Conservation (phyloP, 2,329 filamentous ascomycete species). For the Tolypocladium capitatum region DNA sequence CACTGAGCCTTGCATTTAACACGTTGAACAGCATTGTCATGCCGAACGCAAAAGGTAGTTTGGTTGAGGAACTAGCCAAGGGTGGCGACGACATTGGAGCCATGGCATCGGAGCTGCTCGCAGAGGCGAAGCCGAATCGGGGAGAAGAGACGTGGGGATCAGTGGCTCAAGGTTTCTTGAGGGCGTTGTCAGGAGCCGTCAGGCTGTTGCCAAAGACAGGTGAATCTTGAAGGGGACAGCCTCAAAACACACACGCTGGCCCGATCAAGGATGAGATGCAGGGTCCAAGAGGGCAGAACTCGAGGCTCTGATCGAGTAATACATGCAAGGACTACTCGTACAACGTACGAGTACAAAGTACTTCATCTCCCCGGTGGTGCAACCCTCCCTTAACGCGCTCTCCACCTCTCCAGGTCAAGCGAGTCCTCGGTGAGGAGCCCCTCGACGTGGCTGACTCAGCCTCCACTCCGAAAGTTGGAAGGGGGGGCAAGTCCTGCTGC, state of each 20-base stretch:
- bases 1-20: constrained; percentile 10
- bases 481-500: constrained; percentile 16
- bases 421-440: too few relatives aligned
- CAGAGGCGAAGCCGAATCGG: constrained; percentile 9
- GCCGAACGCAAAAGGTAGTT: constrained; percentile 7
- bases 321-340: too few relatives aligned
- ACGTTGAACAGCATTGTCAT: constrained; percentile 14
- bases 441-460: constrained; percentile 4
- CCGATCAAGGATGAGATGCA: too few relatives aligned
- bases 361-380: too few relatives aligned
- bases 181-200: constrained; percentile 10
- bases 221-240: constrained; percentile 1
- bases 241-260: too few relatives aligned
- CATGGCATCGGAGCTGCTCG: constrained; percentile 20
- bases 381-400: too few relatives aligned
- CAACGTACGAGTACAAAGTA: too few relatives aligned
- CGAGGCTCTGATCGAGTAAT: too few relatives aligned
- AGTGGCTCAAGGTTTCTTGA: constrained; percentile 14
- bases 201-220: constrained; percentile 9
- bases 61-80: constrained; percentile 2
- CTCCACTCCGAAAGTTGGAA: background rate
- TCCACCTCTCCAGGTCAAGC: too few relatives aligned
- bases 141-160: constrained; percentile 19
- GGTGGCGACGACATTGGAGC: constrained; percentile 14
- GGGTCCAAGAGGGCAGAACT: too few relatives aligned